Percentiles rank a stretch among this genome's conserved stretches.
Conservation (phyloP, 345 rosid species). For the Camelina laxa region DNA sequence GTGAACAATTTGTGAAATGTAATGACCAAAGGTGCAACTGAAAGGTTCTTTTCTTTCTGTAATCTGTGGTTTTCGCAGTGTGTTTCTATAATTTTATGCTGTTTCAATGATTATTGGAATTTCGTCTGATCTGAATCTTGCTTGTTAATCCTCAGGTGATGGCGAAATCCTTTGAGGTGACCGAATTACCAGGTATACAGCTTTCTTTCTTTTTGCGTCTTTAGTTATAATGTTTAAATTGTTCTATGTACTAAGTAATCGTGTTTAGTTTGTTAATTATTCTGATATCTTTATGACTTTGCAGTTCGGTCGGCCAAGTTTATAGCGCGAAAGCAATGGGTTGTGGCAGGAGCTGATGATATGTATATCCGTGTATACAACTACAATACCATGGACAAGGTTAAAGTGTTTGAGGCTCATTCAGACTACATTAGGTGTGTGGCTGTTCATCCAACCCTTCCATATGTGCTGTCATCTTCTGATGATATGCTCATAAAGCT, state of each 20-base stretch:
- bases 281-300: constrained; percentile 21
- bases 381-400: constrained; percentile 88
- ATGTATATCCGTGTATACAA: constrained; percentile 88
- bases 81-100: too few species aligned
- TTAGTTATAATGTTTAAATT: background rate
- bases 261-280: constrained; percentile 23
- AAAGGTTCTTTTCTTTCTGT: background rate
- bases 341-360: constrained; percentile 96
- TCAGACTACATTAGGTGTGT: constrained; percentile 94
- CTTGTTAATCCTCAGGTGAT: constrained; percentile 63
- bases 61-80: background rate
- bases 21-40: constrained; percentile 4
- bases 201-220: background rate
- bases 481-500: constrained; percentile 99
- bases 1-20: background rate
- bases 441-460: constrained; percentile 92
- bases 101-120: background rate
- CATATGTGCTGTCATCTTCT: constrained; percentile 89
- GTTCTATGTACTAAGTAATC: background rate
- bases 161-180: constrained; percentile 89
- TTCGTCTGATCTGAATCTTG: constrained; percentile 32
- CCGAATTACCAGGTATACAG: constrained; percentile 80
- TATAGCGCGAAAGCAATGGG: constrained; percentile 86
- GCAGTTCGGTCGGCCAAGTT: constrained; percentile 98
- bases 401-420: constrained; percentile 97